phyloP scores from a whole-genome alignment of 179 eudicot species.

The Beta corolliflora region DNA sequence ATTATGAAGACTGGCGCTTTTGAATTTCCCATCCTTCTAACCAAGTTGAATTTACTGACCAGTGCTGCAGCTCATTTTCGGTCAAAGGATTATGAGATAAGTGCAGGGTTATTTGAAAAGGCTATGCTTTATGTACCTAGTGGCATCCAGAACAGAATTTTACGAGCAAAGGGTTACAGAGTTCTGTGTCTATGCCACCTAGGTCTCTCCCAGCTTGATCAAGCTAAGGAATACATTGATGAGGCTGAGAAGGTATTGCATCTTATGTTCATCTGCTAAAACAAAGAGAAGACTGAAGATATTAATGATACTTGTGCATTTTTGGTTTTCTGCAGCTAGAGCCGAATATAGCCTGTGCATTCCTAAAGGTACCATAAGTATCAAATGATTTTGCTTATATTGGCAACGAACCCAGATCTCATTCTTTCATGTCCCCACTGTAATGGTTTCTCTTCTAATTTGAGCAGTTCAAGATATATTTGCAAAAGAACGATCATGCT shows the following conservation, averaged over 20 bases:
- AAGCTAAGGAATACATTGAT: conserved; percentile 88
- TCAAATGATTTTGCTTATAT: conserved; percentile 3
- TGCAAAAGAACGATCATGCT: conserved; percentile 70
- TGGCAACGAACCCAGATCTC: background rate
- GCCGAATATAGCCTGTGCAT: conserved; percentile 75
- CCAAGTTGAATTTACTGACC: conserved; percentile 28
- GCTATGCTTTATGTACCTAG: conserved; percentile 85
- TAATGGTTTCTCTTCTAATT: conserved; percentile 20
- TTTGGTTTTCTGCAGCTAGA: conserved; percentile 64
- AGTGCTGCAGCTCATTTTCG: conserved; percentile 90
- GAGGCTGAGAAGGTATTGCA: conserved; percentile 85
- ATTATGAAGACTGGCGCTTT: background rate
- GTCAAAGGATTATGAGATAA: conserved; percentile 66
- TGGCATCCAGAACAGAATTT: conserved; percentile 62
- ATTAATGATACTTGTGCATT: conserved; percentile 21
- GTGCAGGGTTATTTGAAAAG: conserved; percentile 84
- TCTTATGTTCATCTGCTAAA: background rate
- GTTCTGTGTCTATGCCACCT: conserved; percentile 83
- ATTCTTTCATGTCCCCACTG: background rate
- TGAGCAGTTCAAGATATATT: conserved; percentile 77
- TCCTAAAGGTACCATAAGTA: conserved; percentile 65
- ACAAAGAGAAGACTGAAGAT: background rate
- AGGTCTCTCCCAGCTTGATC: conserved; percentile 85
- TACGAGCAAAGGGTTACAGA: conserved; percentile 91
- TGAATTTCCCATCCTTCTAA: conserved; percentile 5